These are phyloP conservation scores for Wickerhamiella kazuoi DNA, from an alignment of 805 yeast genomes.

Conservation along the genomic window DNA sequence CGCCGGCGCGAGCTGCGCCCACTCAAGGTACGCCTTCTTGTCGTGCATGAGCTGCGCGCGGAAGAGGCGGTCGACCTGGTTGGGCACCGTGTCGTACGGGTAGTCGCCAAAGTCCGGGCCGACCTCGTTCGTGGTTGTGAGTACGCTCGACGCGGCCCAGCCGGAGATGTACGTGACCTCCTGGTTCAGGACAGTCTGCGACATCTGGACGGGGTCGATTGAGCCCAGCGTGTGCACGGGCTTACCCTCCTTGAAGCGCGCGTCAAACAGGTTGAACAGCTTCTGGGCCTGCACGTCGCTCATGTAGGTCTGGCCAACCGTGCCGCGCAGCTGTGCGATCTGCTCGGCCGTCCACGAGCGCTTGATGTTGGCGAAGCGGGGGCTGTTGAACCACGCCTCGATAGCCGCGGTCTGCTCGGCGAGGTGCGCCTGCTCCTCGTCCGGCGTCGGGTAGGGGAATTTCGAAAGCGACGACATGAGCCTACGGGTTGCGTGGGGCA, in stretches of 20 bases:
- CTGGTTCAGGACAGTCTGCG: slow-evolving; percentile 36
- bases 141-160: slow-evolving; percentile 24
- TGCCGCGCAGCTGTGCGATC: slow-evolving; percentile 38
- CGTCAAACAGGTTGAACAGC: slow-evolving; percentile 29
- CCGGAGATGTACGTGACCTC: slow-evolving; percentile 12
- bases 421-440: slow-evolving; percentile 20
- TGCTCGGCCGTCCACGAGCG: slow-evolving; percentile 37
- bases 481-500: neutral
- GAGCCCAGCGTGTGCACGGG: slow-evolving; percentile 45
- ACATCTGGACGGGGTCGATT: slow-evolving; percentile 44
- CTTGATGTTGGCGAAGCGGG: slow-evolving; percentile 29
- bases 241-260: slow-evolving; percentile 23
- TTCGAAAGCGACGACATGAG: slow-evolving; percentile 4
- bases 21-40: slow-evolving; percentile 29
- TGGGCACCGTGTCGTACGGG: slow-evolving; percentile 55
- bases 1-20: slow-evolving; percentile 17
- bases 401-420: slow-evolving; percentile 23
- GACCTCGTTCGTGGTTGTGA: slow-evolving; percentile 45
- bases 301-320: slow-evolving; percentile 24
- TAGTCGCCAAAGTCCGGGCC: slow-evolving; percentile 54
- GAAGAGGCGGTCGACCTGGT: slow-evolving; percentile 41
- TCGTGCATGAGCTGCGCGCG: slow-evolving; percentile 44
- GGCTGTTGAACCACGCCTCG: slow-evolving; percentile 33
- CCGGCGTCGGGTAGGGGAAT: slow-evolving; percentile 23
- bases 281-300: slow-evolving; percentile 39